These are phyloP conservation scores for Eremothecium gossypii DNA, from an alignment of 1,139 yeast species.

Conservation along the genomic window DNA sequence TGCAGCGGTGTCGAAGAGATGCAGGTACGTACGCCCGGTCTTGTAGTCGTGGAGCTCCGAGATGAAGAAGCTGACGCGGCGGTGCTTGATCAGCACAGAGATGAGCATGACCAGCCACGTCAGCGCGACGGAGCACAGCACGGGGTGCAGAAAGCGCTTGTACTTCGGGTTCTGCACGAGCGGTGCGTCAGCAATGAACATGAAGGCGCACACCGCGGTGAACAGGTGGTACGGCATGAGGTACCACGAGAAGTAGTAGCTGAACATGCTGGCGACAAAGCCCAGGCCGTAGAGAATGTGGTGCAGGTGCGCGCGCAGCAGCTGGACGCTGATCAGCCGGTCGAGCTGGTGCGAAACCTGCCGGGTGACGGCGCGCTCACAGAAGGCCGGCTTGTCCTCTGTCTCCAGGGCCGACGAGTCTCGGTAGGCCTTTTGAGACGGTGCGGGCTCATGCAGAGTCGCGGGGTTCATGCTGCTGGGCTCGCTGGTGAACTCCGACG, in stretches of 20 bases:
- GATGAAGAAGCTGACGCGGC: constrained; percentile 34
- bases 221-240: constrained; percentile 57
- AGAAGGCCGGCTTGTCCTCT: constrained; percentile 6
- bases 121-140: constrained; percentile 52
- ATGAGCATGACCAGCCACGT: constrained; percentile 56
- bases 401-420: neutral
- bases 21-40: constrained; percentile 59
- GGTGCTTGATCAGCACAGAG: constrained; percentile 44
- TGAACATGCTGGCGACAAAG: constrained; percentile 15
- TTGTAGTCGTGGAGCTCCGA: constrained; percentile 47
- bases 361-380: constrained; percentile 15
- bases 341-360: constrained; percentile 13
- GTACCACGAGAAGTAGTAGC: constrained; percentile 26
- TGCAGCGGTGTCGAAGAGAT: constrained; percentile 38
- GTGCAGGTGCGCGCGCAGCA: constrained; percentile 17
- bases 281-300: constrained; percentile 36
- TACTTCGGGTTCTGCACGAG: constrained; percentile 42
- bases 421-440: too few relatives aligned
- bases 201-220: constrained; percentile 36
- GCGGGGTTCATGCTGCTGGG: neutral
- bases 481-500: neutral
- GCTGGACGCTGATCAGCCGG: constrained; percentile 10
- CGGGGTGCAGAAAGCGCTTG: constrained; percentile 58
- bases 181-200: constrained; percentile 49
- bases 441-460: neutral